Evolutionary conservation across 495 filamentous ascomycete genomes (phyloP).

Genomic region (Melanomma pulvis-pyrius): DNA sequence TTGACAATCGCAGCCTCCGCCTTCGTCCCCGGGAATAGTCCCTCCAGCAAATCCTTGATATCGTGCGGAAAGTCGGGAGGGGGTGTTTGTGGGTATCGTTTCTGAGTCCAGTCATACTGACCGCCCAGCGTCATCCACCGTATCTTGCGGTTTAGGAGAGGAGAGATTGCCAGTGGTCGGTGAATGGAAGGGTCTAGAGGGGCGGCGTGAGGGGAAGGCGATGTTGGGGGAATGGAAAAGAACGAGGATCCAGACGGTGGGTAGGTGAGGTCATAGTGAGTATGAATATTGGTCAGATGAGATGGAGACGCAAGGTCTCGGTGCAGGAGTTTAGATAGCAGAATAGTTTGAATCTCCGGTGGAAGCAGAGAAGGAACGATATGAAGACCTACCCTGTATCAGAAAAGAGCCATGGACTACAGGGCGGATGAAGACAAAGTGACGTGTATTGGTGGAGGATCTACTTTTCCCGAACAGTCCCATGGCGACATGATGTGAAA

Average conservation of each 20-base stretch:
- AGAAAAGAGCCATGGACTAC: neutral
- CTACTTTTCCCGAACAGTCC: neutral
- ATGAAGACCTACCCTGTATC: constrained; percentile 61
- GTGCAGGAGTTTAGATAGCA: constrained; percentile 74
- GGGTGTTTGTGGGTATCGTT: constrained; percentile 64
- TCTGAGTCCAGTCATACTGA: constrained; percentile 91
- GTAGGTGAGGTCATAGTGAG: constrained; percentile 79
- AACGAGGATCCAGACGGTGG: constrained; percentile 51
- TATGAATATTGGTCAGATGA: constrained; percentile 85
- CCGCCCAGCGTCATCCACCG: constrained; percentile 93
- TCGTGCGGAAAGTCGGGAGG: constrained; percentile 77
- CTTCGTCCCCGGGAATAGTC: constrained; percentile 69
- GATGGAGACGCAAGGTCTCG: constrained; percentile 72
- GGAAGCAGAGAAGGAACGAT: constrained; percentile 76
- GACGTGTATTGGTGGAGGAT: too few species aligned
- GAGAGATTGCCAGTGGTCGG: constrained; percentile 65
- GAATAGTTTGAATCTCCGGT: constrained; percentile 62
- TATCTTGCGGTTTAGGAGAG: constrained; percentile 72
- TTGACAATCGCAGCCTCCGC: constrained; percentile 85
- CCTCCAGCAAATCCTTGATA: constrained; percentile 63
- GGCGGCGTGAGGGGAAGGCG: constrained; percentile 38
- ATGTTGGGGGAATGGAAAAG: constrained; percentile 49
- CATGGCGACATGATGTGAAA: too few species aligned
- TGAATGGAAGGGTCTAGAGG: constrained; percentile 71
- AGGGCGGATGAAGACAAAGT: neutral